A percentile compares a stretch with the other conserved stretches of the same genome.
Evolutionary conservation across 2,329 filamentous ascomycete genomes (phyloP).

Genomic region (Phoma herbarum): DNA sequence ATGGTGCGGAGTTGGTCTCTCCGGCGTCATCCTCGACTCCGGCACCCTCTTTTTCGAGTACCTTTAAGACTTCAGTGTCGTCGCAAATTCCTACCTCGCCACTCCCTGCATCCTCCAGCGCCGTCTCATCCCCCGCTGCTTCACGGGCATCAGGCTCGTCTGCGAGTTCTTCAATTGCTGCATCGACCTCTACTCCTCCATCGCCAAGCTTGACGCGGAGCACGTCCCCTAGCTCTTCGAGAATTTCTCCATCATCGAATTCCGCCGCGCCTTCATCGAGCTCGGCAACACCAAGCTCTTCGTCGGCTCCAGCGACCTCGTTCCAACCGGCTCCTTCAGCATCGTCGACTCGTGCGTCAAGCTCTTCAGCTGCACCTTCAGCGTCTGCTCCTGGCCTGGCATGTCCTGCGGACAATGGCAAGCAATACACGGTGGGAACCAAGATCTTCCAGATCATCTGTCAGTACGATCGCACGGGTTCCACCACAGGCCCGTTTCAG

Average conservation of each 20-base stretch:
- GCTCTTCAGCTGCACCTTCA: background rate
- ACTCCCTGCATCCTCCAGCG: background rate
- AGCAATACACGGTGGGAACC: background rate
- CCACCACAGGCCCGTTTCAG: background rate
- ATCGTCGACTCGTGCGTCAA: background rate
- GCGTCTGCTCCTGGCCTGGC: conserved; percentile 2
- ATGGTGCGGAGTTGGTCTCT: background rate
- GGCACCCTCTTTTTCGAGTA: background rate
- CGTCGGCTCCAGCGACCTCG: background rate
- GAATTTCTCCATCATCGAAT: background rate
- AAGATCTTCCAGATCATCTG: conserved; percentile 2
- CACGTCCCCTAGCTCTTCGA: too few species aligned
- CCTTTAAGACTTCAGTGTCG: background rate
- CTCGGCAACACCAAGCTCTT: background rate
- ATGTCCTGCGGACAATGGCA: background rate
- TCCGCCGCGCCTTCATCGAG: background rate
- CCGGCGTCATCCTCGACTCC: background rate
- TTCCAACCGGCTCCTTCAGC: background rate
- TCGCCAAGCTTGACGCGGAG: background rate
- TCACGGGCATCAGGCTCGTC: background rate
- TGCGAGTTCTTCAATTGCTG: background rate
- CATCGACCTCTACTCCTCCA: background rate
- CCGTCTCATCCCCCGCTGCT: background rate
- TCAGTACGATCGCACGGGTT: conserved; percentile 2
- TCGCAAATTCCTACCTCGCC: background rate